Conservation (phyloP, 345 rosid genomes). For the Erucastrum elatum region DNA sequence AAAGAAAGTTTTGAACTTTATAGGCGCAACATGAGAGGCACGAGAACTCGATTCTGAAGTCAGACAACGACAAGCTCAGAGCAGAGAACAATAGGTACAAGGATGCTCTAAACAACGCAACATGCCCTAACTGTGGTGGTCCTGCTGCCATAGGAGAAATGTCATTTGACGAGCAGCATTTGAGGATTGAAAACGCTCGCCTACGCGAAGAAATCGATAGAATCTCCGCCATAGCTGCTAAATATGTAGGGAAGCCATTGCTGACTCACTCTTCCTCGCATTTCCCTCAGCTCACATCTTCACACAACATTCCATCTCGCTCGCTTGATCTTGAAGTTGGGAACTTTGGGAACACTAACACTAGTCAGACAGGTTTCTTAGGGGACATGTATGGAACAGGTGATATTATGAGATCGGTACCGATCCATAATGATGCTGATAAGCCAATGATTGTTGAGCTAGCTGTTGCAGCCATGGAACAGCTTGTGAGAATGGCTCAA, state of each 20-base stretch:
- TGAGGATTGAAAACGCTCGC: slow-evolving; percentile 88
- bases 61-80: slow-evolving; percentile 84
- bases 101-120: slow-evolving; percentile 69
- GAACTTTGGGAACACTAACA: slow-evolving; percentile 43
- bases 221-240: slow-evolving; percentile 82
- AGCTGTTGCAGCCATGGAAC: slow-evolving; percentile 97
- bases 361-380: slow-evolving; percentile 54
- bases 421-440: slow-evolving; percentile 71
- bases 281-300: slow-evolving; percentile 51
- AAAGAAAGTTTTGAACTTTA: not conserved
- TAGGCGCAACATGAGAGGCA: slow-evolving; percentile 90
- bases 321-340: slow-evolving; percentile 58
- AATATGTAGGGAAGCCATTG: slow-evolving; percentile 76
- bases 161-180: slow-evolving; percentile 94
- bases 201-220: slow-evolving; percentile 90
- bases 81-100: slow-evolving; percentile 78
- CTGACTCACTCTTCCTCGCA: slow-evolving; percentile 47
- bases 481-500: slow-evolving; percentile 80
- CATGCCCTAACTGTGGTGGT: slow-evolving; percentile 94
- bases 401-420: slow-evolving; percentile 59
- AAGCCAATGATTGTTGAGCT: slow-evolving; percentile 90
- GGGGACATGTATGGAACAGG: slow-evolving; percentile 78
- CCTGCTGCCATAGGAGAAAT: slow-evolving; percentile 88
- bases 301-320: slow-evolving; percentile 40
- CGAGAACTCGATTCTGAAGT: slow-evolving; percentile 73